Conservation (phyloP, 305 asterid species). For the Fraxinus sp. region DNA sequence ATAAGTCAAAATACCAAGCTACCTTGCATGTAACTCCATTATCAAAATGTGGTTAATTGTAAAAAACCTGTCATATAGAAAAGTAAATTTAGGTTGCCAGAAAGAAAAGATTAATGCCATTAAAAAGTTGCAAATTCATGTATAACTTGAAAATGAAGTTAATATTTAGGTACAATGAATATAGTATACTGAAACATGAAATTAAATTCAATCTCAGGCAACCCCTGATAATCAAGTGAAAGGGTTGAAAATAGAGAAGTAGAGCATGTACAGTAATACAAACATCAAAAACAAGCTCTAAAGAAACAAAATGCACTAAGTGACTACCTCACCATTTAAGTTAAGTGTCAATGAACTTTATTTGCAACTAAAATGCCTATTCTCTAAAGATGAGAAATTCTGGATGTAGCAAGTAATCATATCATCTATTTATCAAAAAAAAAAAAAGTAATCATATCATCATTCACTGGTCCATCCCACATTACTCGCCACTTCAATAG, state of each 20-base stretch:
- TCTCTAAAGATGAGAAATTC: neutral
- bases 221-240: conserved; percentile 19
- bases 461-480: conserved; percentile 3
- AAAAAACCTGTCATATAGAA: neutral
- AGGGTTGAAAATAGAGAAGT: neutral
- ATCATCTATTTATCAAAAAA: no score
- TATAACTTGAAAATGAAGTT: neutral
- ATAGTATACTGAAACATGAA: neutral
- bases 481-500: neutral
- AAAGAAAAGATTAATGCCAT: conserved; percentile 17
- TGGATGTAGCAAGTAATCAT: neutral
- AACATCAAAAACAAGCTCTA: neutral
- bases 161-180: neutral
- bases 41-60: conserved; percentile 14
- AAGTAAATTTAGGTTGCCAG: neutral
- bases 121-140: neutral
- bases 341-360: neutral
- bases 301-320: neutral
- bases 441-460: neutral
- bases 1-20: conserved; percentile 64
- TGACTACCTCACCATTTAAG: neutral
- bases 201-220: neutral
- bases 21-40: conserved; percentile 24
- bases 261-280: neutral
- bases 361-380: neutral